Evolutionary conservation across 2,329 filamentous ascomycete genomes (phyloP).

Genomic region (Aspergillus chevalieri): DNA sequence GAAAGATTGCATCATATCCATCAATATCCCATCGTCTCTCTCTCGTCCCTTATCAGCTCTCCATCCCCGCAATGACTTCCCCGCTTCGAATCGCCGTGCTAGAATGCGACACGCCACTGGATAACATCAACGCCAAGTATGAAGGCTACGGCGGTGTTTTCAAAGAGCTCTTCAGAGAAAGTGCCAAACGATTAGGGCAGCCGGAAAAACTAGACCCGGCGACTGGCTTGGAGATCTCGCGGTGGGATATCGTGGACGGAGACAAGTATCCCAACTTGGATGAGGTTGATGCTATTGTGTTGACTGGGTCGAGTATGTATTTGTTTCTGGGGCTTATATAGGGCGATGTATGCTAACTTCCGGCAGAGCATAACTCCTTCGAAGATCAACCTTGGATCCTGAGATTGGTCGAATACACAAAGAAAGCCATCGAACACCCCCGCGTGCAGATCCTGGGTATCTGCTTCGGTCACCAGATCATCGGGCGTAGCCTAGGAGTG

Average conservation of each 20-base stretch:
- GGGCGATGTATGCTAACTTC: neutral
- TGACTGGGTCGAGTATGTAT: constrained; percentile 63
- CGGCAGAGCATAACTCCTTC: constrained; percentile 62
- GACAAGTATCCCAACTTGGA: constrained; percentile 66
- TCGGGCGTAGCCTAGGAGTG: constrained; percentile 64
- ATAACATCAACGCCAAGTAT: constrained; percentile 58
- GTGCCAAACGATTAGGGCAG: constrained; percentile 43
- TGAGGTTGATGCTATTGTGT: constrained; percentile 71
- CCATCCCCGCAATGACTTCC: constrained; percentile 21
- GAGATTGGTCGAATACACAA: constrained; percentile 63
- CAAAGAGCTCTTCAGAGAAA: constrained; percentile 51
- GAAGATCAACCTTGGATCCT: constrained; percentile 71
- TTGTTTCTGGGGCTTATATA: neutral
- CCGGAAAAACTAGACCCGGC: constrained; percentile 28
- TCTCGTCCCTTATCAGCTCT: neutral
- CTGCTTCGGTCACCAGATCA: constrained; percentile 84
- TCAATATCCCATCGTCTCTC: neutral
- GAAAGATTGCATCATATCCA: no score
- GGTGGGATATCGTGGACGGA: constrained; percentile 65
- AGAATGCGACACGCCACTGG: constrained; percentile 75
- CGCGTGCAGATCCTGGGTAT: constrained; percentile 69
- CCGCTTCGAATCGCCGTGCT: constrained; percentile 76
- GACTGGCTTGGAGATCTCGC: constrained; percentile 52
- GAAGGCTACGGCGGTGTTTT: constrained; percentile 69
- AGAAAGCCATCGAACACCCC: constrained; percentile 53